Evolutionary conservation across 495 filamentous ascomycete genomes (phyloP), one percentile per base, ranked within the genome.

Genomic region (Rostrohypoxylon terebratum): DNA sequence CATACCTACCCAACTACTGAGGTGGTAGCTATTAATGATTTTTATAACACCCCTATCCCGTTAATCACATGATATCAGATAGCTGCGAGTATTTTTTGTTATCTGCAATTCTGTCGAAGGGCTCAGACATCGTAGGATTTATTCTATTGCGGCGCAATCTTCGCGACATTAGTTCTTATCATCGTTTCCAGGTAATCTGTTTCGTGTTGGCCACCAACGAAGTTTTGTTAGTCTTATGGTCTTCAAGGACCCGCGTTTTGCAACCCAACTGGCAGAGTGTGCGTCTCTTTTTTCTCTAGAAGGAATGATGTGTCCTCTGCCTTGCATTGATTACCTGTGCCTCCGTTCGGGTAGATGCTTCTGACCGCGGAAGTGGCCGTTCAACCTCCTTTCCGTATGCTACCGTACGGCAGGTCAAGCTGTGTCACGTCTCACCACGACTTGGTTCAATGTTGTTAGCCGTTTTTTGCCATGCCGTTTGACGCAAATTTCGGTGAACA

Each of bases 301-400:
- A 53, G 34, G 31, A 66, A 66, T 66, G 66, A 66, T 62, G 63
- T 50, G 55, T 69, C 53, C 63, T 66, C 50, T 67, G 62, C 71
- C 71, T 65, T 74, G 71, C 63, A 70, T 69, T 73, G 57, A 73
- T 73, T 74, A 65, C 62, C 58, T 66, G 63, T 60, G 63, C 63
- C 38, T 55, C 63, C 28, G 28, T 28, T 28, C 71, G 71, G 71
- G 58, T 74, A 70, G 62, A 57, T 70, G 63, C 71, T 70, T 74
- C 57, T 74, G 71, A 70, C 66, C 71, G 66, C 66, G 66, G 71
- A 70, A 59, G 51, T 59, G 71, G 58, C 71, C 71, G 71, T 47
- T 63, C 62, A 69, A 59, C 44, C 66, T 70, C 36, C 61, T 64
- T 72, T 59, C 71, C 71, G 71, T 73, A 73, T 50, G 47, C 42